phyloP scores from a whole-genome alignment of 257 asterid genomes.

The Salvia hispanica region DNA sequence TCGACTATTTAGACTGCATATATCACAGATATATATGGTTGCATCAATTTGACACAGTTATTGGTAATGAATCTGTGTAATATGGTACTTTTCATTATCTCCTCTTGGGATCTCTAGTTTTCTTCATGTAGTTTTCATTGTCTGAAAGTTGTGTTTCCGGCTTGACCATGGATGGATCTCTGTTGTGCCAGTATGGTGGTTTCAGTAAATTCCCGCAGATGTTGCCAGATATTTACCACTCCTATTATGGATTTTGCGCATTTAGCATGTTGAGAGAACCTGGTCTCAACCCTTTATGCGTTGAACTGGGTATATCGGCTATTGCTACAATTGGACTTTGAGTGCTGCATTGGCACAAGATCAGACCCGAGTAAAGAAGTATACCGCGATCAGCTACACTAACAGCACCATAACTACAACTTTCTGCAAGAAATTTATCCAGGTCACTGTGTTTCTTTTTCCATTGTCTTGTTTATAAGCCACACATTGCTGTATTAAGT shows the following conservation, averaged over 20 bases:
- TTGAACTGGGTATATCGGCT: slow-evolving; percentile 69
- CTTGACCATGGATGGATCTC: not conserved
- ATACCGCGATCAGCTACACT: not conserved
- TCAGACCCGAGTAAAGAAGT: not conserved
- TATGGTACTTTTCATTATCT: not conserved
- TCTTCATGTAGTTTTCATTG: slow-evolving; percentile 2
- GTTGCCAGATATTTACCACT: slow-evolving; percentile 89
- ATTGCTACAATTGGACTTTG: slow-evolving; percentile 51
- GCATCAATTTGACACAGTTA: not conserved
- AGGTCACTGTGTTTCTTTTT: slow-evolving; percentile 6
- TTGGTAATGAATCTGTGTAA: not conserved
- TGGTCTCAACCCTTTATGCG: slow-evolving; percentile 53
- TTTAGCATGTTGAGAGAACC: slow-evolving; percentile 82
- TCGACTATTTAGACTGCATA: not conserved
- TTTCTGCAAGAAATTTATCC: slow-evolving; percentile 9
- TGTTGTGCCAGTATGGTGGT: slow-evolving; percentile 76
- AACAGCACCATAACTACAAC: not conserved
- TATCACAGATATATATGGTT: not conserved
- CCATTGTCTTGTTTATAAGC: not conserved
- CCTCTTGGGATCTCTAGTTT: not conserved
- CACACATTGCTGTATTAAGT: not conserved
- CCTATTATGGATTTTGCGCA: slow-evolving; percentile 82
- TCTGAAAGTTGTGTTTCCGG: not conserved
- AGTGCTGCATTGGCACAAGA: not conserved
- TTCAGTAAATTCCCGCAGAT: slow-evolving; percentile 78